Evolutionary conservation across 768 basidiomycete species (phyloP), one percentile per base, ranked within the genome.

Genomic region (Gautieria morchelliformis): DNA sequence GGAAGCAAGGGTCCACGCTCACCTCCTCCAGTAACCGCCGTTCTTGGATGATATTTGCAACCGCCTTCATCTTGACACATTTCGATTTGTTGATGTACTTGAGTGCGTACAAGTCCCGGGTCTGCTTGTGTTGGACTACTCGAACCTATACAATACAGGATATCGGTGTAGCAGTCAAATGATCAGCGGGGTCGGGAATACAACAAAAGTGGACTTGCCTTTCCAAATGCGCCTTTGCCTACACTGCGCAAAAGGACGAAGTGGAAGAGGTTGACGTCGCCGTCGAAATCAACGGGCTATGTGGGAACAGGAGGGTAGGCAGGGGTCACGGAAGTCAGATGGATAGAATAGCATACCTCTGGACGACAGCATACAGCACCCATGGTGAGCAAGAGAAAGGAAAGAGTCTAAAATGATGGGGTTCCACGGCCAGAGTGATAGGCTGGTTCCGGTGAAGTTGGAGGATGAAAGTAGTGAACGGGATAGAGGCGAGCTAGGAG

Each of bases 81-180:
- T 95, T 94, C 42, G 88, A 70, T 71, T 99, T 99, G 77, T 98
- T 98, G 73, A 99, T 99, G 74, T 99, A 99, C 71, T 99, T 99
- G 70, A 99, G 83, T 5, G 96, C 96, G 65, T 93, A 97, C 46
- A 99, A 79, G 17, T 93, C 88, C 61, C 91, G 87, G n/a, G 93
- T 89, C 70, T 97, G 91, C 68, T 97, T 99, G 75, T 98, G 96
- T 71, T 99, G 95, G 7, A 99, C 96, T 59, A 99, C 95, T 45
- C 96, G 88, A 74, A 99, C 95, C 95, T 98, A 44, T 51, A 46
- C 27, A 45, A 54, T 20, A 9, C 22, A 64, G 63, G 47, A 57
- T 64, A 19, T 65, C 58, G 51, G 62, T 67, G 8, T 22, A 61
- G 65, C 66, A 55, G 51, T 44, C 32, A 57, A 30, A 45, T 56